A percentile compares a stretch with the other conserved stretches of the same genome.
Conservation (phyloP, 2,329 filamentous ascomycete species). For the Fusarium tricinctum region DNA sequence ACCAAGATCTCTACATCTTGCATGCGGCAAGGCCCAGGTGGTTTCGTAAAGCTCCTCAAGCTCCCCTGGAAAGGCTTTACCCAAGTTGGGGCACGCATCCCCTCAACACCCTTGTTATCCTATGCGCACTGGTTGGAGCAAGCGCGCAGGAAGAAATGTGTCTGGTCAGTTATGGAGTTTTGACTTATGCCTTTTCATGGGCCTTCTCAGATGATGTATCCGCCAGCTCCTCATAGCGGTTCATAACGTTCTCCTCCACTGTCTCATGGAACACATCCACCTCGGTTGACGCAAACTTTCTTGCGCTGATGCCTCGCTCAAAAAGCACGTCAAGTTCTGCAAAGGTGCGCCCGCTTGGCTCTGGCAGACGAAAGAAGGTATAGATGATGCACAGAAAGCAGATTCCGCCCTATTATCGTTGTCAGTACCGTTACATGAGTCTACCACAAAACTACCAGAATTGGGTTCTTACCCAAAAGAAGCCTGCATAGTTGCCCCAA, state of each 20-base stretch:
- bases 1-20: slow-evolving; percentile 39
- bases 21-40: slow-evolving; percentile 25
- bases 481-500: slow-evolving; percentile 88
- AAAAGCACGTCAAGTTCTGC: slow-evolving; percentile 90
- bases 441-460: neutral
- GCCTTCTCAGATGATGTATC: slow-evolving; percentile 40
- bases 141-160: neutral
- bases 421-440: slow-evolving; percentile 16
- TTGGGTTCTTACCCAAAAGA: slow-evolving; percentile 76
- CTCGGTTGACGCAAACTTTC: slow-evolving; percentile 76
- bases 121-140: neutral
- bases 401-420: slow-evolving; percentile 69
- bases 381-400: slow-evolving; percentile 87
- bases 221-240: slow-evolving; percentile 61
- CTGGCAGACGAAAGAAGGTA: slow-evolving; percentile 71
- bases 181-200: slow-evolving; percentile 34
- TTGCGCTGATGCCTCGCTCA: slow-evolving; percentile 77
- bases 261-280: slow-evolving; percentile 69
- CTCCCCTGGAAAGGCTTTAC: slow-evolving; percentile 12
- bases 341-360: slow-evolving; percentile 84
- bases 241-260: slow-evolving; percentile 63
- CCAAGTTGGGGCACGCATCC: neutral
- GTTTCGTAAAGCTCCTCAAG: slow-evolving; percentile 7
- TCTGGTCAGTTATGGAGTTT: slow-evolving; percentile 12
- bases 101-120: neutral